phyloP scores from a whole-genome alignment of 2,329 filamentous ascomycete genomes.

The Colletotrichum paranaense region DNA sequence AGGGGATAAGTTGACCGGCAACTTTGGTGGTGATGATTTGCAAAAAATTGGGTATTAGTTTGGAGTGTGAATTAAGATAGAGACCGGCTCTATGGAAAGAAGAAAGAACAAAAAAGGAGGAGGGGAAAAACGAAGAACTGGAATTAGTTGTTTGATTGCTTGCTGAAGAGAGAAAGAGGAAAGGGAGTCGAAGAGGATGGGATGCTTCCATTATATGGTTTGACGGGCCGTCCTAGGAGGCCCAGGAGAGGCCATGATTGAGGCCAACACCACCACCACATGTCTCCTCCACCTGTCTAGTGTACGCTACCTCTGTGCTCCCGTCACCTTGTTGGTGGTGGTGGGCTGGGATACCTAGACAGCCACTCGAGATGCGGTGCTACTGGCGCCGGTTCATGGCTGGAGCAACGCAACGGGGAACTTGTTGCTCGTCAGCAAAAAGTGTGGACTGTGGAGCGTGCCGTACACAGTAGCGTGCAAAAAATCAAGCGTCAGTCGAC shows the following conservation, averaged over 20 bases:
- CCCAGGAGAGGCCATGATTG: constrained; percentile 23
- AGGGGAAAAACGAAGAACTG: constrained; percentile 62
- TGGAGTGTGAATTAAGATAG: constrained; percentile 47
- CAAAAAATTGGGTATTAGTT: constrained; percentile 42
- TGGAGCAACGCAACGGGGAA: constrained; percentile 13
- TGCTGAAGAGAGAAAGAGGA: constrained; percentile 71
- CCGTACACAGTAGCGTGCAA: constrained; percentile 19
- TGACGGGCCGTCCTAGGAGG: constrained; percentile 28
- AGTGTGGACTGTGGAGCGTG: not conserved
- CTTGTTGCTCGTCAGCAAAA: constrained; percentile 8
- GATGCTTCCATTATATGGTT: constrained; percentile 47
- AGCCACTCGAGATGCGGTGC: constrained; percentile 31
- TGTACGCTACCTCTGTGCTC: not conserved
- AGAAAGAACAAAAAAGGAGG: constrained; percentile 52
- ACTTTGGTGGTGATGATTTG: constrained; percentile 43
- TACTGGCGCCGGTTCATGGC: constrained; percentile 31
- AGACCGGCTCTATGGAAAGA: constrained; percentile 65
- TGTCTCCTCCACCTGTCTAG: not conserved
- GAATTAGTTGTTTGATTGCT: constrained; percentile 68
- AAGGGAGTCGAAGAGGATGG: constrained; percentile 50
- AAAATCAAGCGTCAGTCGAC: constrained; percentile 30
- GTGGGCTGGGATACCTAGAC: constrained; percentile 4
- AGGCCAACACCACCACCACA: constrained; percentile 10
- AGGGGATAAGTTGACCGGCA: constrained; percentile 55
- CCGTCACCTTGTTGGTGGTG: not conserved